Evolutionary conservation across 2,329 filamentous ascomycete genomes (phyloP).

Genomic region (Calcarisporium arbuscula): DNA sequence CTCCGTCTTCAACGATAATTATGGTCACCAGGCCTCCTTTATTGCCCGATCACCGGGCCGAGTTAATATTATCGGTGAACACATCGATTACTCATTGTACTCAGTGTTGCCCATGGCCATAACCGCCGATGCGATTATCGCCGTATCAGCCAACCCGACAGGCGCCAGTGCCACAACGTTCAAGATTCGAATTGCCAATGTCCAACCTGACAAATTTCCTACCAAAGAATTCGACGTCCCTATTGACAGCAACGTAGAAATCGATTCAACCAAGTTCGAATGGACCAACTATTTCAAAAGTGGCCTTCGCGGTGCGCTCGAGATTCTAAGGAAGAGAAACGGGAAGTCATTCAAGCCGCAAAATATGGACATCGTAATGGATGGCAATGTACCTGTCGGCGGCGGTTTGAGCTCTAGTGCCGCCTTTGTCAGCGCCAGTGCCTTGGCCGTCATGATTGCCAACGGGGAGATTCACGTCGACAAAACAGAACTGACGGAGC

Average conservation of each 20-base stretch:
- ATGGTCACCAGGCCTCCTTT: slow-evolving; percentile 68
- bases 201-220: slow-evolving; percentile 69
- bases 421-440: slow-evolving; percentile 85
- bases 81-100: slow-evolving; percentile 98
- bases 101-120: slow-evolving; percentile 94
- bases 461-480: slow-evolving; percentile 74
- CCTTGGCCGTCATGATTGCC: slow-evolving; percentile 79
- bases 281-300: slow-evolving; percentile 99
- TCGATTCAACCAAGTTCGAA: slow-evolving; percentile 79
- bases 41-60: slow-evolving; percentile 85
- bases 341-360: slow-evolving; percentile 54
- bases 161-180: slow-evolving; percentile 47
- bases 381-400: slow-evolving; percentile 86
- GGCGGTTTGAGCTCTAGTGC: slow-evolving; percentile 91
- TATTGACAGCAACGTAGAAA: slow-evolving; percentile 56
- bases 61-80: slow-evolving; percentile 98
- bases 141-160: slow-evolving; percentile 55
- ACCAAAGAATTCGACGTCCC: slow-evolving; percentile 68
- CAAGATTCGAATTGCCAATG: slow-evolving; percentile 72
- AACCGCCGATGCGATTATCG: slow-evolving; percentile 82
- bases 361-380: slow-evolving; percentile 82
- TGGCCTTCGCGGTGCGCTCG: slow-evolving; percentile 74
- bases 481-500: slow-evolving; percentile 86
- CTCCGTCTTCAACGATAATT: slow-evolving; percentile 61
- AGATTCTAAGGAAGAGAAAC: slow-evolving; percentile 64